Evolutionary conservation across 352 stramenopile species (phyloP).

Genomic region (Pythium biforme): DNA sequence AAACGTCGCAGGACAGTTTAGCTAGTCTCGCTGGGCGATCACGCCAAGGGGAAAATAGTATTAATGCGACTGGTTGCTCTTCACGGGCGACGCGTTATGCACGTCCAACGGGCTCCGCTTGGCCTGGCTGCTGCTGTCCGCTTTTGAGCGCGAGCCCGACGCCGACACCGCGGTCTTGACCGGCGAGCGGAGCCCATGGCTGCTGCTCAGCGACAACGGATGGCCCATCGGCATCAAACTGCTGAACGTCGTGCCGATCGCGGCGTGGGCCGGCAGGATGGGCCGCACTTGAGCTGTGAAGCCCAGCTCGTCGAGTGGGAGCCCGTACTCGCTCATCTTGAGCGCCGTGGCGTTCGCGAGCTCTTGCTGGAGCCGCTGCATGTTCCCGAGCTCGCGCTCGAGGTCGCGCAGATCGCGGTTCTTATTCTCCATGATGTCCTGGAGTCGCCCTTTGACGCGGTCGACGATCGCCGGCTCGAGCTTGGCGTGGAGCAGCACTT

Average conservation of each 20-base stretch:
- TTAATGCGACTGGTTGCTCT: slow-evolving; percentile 33
- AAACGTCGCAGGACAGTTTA: too few relatives aligned
- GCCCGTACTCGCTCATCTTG: slow-evolving; percentile 91
- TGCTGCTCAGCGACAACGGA: neutral
- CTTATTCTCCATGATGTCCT: slow-evolving; percentile 91
- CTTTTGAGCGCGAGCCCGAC: slow-evolving; percentile 4
- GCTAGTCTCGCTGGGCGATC: neutral
- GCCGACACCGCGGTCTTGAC: neutral
- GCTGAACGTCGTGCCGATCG: slow-evolving; percentile 6
- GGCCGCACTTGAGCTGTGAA: slow-evolving; percentile 40
- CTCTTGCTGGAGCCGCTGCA: slow-evolving; percentile 81
- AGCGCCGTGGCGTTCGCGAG: slow-evolving; percentile 70
- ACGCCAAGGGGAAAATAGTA: too few relatives aligned
- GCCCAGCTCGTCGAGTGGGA: slow-evolving; percentile 88
- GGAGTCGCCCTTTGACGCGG: slow-evolving; percentile 81
- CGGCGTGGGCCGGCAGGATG: slow-evolving; percentile 12
- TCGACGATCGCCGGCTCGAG: slow-evolving; percentile 84
- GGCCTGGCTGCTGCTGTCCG: too few relatives aligned
- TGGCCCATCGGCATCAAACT: neutral
- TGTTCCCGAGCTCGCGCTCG: slow-evolving; percentile 67
- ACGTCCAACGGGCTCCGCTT: slow-evolving; percentile 21
- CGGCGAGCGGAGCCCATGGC: neutral
- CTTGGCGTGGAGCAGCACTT: slow-evolving; percentile 90
- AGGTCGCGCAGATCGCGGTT: slow-evolving; percentile 82
- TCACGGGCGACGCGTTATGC: slow-evolving; percentile 12